phyloP scores from a whole-genome alignment of 441 rosid species.

The Pelargonium citronellum region DNA sequence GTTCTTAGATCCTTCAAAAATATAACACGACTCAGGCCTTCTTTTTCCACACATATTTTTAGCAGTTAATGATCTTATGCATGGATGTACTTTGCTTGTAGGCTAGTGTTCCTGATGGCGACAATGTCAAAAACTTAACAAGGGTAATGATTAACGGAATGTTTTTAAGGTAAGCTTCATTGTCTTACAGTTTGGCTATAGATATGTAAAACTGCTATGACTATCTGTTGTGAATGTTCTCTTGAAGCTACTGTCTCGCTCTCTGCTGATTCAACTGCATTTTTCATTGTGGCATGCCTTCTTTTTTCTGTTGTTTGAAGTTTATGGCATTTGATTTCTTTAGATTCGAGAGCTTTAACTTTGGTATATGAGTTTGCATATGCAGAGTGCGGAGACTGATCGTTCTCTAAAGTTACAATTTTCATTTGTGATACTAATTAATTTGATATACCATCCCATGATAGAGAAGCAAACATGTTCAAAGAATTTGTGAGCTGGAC shows the following conservation, averaged over 20 bases:
- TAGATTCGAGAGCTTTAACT: background rate
- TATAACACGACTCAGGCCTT: background rate
- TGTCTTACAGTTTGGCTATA: slow-evolving; percentile 1
- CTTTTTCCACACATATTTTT: slow-evolving; percentile 5
- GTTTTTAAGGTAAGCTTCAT: slow-evolving; percentile 63
- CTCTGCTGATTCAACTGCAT: slow-evolving; percentile 7
- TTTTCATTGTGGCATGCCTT: slow-evolving; percentile 7
- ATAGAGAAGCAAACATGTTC: background rate
- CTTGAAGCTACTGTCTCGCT: slow-evolving; percentile 1
- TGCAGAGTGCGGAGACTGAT: slow-evolving; percentile 1
- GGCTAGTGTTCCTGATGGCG: slow-evolving; percentile 94
- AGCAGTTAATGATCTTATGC: slow-evolving; percentile 20
- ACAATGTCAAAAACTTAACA: slow-evolving; percentile 65
- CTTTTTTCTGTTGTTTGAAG: background rate
- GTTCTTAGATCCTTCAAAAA: background rate
- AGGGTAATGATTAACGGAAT: slow-evolving; percentile 71
- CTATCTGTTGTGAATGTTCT: slow-evolving; percentile 6
- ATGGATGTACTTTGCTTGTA: slow-evolving; percentile 34
- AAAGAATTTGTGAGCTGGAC: background rate
- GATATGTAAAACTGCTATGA: background rate
- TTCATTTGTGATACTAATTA: too few relatives aligned
- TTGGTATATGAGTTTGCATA: background rate
- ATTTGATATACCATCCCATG: background rate
- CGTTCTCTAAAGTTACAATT: background rate
- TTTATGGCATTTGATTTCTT: background rate